Base-by-base conservation (phyloP, 495 filamentous ascomycete species). In the Eremomyces bilateralis region DNA sequence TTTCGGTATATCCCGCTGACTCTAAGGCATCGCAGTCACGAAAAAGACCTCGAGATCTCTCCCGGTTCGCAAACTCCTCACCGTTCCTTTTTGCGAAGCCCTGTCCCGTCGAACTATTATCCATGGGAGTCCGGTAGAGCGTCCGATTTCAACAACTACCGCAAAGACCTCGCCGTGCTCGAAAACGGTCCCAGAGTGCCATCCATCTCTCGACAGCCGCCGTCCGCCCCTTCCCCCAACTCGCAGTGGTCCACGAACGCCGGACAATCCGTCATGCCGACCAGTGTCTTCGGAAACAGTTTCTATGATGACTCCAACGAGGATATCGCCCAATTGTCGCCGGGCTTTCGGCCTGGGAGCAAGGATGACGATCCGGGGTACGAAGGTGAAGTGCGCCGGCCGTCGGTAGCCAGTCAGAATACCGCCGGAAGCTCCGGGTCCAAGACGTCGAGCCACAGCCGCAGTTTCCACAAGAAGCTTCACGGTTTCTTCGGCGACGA, bases 371-470 rank as follows among this genome's bases (percentile, higher is more conserved):
- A 60, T 32, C 77, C 67, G 46, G 78, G 81, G 37, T 80, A 76
- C 19, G 64, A 73, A 10, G 72, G 73, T 21, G 56, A 65, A 45
- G 71, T 80, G 39, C 63, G 88, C 34, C 67, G 90, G 33, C 90
- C 90, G 8, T 95, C 90, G 15, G 65, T 83, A 37, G 80, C 82
- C 5, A 94, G 84, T 51, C 73, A 74, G 27, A 88, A 76, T 5
- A 90, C 79, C 25, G 76, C 79, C 4, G 91, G 84, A 49, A 95
- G 88, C 42, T 72, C 76, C 36, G 88, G 83, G 4, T 95, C 88
- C 12, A 81, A 77, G 49, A 5, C 6, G 6, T 71, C 76, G 3
- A 88, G 77, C 46, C 52, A 71, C 15, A 60, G 76, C 42, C 66
- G 73, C 33, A 67, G 69, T 24, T 60, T 79, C 33, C 65, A 76